Evolutionary conservation across 2,329 filamentous ascomycete species (phyloP), one percentile per base, ranked within the genome.

Genomic region (Myriosclerotinia scirpicola): DNA sequence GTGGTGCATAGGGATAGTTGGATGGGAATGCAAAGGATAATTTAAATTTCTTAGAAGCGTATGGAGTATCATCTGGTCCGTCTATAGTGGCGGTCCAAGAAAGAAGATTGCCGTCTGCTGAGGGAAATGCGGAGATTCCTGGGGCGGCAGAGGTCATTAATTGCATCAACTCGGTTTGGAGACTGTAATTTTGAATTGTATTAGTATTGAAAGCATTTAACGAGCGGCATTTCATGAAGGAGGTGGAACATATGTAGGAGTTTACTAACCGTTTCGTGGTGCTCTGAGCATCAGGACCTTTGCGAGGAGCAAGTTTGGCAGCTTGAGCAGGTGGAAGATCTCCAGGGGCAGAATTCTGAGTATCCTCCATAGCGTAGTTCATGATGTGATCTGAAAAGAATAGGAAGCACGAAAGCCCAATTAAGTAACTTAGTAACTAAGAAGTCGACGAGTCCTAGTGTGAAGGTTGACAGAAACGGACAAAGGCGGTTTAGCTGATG

Each of bases 151-250:
- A 93, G 74, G 93, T 93, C 95, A 99, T 98, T 73, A 99, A 88
- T 79, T 95, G 90, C 94, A 99, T 98, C 73, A 99, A 85, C 80
- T 99, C 95, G 59, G 93, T 96, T 80, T 99, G 95, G 67, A 99
- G 85, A 75, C 95, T 98, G 76, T 46, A 20, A 1, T 64, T 53
- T 26, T 9, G 12, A 36, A 48, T 26, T 9, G 26, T 1, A 46
- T 64, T 54, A 67, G 61, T 50, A 17, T 50, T 65, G 30, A 42
- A 22, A 5, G 14, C 36, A 36, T 40, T 12, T 52, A 26, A 40
- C 22, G 5, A 48, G 36, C 3, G 8, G 36, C 30, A 6, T 2
- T 12, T 12, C 5, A 5, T 8, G 17, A 17, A 17, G n/a, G 40
- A 8, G 14, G 30, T 14, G 46, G 7, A 42, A 2, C 5, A 5